phyloP scores from a whole-genome alignment of 2,329 filamentous ascomycete genomes.

The Fusarium brachygibbosum region DNA sequence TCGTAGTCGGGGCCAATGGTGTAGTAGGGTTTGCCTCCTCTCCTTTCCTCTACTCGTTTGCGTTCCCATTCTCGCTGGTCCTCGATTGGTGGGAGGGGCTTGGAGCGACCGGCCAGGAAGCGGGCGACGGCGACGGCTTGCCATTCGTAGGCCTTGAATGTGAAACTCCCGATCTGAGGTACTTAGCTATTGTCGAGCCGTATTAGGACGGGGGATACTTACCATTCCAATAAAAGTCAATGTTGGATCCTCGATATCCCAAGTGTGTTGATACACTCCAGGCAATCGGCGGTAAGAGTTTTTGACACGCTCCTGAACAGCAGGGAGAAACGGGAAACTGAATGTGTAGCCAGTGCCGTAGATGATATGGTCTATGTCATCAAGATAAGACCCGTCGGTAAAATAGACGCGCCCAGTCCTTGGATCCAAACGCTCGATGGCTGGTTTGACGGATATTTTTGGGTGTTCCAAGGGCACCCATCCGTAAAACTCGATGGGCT shows the following conservation, averaged over 20 bases:
- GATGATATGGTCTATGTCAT: constrained; percentile 28
- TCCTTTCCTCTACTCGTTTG: constrained; percentile 28
- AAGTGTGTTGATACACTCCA: constrained; percentile 35
- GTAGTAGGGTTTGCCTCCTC: constrained; percentile 43
- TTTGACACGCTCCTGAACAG: constrained; percentile 22
- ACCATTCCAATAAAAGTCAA: constrained; percentile 36
- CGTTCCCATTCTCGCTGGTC: constrained; percentile 42
- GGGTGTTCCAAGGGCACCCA: constrained; percentile 36
- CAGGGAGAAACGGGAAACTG: constrained; percentile 27
- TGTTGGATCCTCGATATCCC: constrained; percentile 37
- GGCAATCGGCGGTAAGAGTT: constrained; percentile 21
- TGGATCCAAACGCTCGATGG: constrained; percentile 17
- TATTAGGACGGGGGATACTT: accelerated
- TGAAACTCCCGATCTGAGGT: constrained; percentile 34
- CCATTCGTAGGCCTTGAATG: constrained; percentile 44
- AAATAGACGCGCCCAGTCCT: constrained; percentile 19
- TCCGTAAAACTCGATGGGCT: constrained; percentile 24
- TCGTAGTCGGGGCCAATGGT: constrained; percentile 36
- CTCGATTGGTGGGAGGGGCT: constrained; percentile 14
- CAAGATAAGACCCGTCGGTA: constrained; percentile 20
- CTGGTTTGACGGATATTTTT: constrained; percentile 27
- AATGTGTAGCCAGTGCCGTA: constrained; percentile 35
- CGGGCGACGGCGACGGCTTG: constrained; percentile 39
- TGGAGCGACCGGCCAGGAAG: constrained; percentile 21
- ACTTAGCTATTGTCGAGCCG: accelerated